A percentile compares a stretch with the other conserved stretches of the same genome.
Evolutionary conservation across 345 rosid genomes (phyloP).

Genomic region (Salix brachista): DNA sequence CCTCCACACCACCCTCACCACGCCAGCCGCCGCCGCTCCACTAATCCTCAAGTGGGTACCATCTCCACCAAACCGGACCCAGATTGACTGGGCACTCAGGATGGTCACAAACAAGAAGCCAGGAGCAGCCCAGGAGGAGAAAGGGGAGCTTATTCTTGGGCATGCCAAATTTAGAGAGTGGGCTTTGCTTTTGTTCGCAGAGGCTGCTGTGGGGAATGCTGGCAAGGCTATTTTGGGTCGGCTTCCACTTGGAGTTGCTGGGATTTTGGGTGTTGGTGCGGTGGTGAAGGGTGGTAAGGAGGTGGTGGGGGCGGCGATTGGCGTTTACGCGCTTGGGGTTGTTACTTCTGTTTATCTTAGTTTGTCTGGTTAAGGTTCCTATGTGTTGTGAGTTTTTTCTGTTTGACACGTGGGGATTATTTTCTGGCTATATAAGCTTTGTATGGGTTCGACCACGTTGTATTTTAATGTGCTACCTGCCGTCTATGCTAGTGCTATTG

Average conservation of each 20-base stretch:
- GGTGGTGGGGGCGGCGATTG: conserved; percentile 59
- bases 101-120: conserved; percentile 9
- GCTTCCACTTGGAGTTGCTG: conserved; percentile 64
- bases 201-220: conserved; percentile 56
- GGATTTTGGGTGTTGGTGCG: conserved; percentile 68
- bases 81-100: conserved; percentile 66
- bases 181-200: conserved; percentile 61
- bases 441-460: no score
- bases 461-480: no score
- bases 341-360: conserved; percentile 66
- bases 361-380: conserved; percentile 39
- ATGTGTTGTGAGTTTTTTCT: no score
- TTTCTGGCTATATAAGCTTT: no score
- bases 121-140: not conserved
- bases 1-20: conserved; percentile 47
- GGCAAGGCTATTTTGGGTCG: conserved; percentile 54
- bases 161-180: conserved; percentile 49
- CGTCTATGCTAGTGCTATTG: no score
- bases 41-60: conserved; percentile 58
- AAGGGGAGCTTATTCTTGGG: conserved; percentile 30
- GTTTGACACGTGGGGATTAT: no score
- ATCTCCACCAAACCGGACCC: conserved; percentile 60
- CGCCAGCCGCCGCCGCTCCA: conserved; percentile 25
- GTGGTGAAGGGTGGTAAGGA: conserved; percentile 46
- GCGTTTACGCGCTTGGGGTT: conserved; percentile 72